These are phyloP conservation scores for Aurantiochytrium sp. DNA, from an alignment of 108 stramenopile genomes.

Conservation along the genomic window DNA sequence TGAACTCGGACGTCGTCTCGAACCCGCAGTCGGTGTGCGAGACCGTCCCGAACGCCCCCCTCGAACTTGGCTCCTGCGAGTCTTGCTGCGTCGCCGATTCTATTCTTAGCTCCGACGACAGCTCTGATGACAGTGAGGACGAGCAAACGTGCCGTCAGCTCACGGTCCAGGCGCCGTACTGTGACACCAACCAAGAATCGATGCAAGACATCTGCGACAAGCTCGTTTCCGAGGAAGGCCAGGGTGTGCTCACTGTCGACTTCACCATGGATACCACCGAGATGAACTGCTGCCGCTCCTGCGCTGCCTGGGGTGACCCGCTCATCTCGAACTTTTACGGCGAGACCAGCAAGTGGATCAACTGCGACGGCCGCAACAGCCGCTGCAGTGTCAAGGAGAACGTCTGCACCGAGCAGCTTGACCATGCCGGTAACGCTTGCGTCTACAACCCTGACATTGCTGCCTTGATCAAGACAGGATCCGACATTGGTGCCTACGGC, in stretches of 20 bases:
- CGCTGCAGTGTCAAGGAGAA: not conserved
- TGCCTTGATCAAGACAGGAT: not conserved
- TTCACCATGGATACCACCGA: not conserved
- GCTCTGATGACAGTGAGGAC: not conserved
- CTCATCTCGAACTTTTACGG: not conserved
- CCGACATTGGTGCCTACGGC: not conserved
- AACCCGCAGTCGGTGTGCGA: not conserved
- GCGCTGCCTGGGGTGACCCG: not conserved
- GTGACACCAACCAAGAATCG: not conserved
- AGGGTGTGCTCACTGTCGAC: not conserved
- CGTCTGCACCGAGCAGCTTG: not conserved
- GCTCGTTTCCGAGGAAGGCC: not conserved
- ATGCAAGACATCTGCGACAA: not conserved
- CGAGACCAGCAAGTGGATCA: not conserved
- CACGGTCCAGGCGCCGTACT: not conserved
- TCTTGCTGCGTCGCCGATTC: not conserved
- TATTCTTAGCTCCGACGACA: not conserved
- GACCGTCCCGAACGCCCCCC: not conserved
- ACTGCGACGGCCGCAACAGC: not conserved
- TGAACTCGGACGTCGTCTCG: not conserved
- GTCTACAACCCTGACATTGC: not conserved
- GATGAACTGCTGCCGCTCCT: not conserved
- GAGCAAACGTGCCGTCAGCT: too few relatives aligned
- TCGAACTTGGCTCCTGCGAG: not conserved
- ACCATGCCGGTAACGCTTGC: constrained; percentile 12